Conservation (phyloP, 257 asterid species). For the Solanum neorickii region DNA sequence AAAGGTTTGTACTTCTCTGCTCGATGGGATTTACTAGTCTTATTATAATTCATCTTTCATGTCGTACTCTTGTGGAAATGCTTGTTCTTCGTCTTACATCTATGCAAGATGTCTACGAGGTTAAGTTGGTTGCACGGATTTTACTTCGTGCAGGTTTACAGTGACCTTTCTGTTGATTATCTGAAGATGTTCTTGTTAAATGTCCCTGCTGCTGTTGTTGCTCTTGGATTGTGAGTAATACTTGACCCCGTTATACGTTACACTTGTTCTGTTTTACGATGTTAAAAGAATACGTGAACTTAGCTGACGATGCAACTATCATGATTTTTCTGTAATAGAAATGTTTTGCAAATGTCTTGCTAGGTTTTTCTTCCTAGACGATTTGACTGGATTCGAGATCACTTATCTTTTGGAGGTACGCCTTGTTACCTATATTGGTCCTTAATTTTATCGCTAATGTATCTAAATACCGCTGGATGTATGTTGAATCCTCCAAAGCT, state of each 20-base stretch:
- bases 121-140: neutral
- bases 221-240: constrained; percentile 78
- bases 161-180: constrained; percentile 89
- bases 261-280: neutral
- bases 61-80: neutral
- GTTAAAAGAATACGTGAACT: neutral
- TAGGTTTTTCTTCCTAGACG: constrained; percentile 96
- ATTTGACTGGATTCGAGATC: constrained; percentile 88
- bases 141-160: constrained; percentile 58
- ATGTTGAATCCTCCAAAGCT: neutral
- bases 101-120: neutral
- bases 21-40: neutral
- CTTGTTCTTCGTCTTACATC: neutral
- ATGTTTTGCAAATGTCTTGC: neutral
- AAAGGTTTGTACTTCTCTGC: constrained; percentile 41
- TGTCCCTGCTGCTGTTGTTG: constrained; percentile 87
- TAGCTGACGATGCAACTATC: neutral
- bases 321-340: neutral
- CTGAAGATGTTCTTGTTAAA: constrained; percentile 86
- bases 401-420: constrained; percentile 88
- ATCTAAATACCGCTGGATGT: neutral
- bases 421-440: neutral
- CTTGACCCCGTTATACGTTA: neutral
- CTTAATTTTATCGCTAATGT: neutral
- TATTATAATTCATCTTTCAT: neutral